Base-by-base conservation (phyloP, 306 rosid genomes). In the Prunus fruticosa region DNA sequence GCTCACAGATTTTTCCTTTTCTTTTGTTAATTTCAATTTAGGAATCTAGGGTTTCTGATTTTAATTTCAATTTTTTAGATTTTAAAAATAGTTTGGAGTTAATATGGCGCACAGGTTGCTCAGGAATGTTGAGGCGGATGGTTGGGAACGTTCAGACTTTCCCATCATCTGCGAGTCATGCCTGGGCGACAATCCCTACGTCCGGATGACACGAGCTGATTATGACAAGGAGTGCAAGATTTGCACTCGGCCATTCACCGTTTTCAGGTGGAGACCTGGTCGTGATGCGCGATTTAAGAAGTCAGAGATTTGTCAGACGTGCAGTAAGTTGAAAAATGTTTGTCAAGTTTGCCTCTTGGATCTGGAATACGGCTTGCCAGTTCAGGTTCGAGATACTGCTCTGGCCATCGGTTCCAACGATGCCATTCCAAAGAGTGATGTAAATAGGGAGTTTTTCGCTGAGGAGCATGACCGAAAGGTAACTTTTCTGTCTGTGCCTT, bases 391-490 rank as follows among this genome's bases (percentile, higher is more conserved):
- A 2, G 98, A 93, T 71, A 91, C 96, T 1, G 98, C 97, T 60
- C 88, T 93, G 53, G 84, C 89, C 69, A 89, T 91, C 67, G 71
- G 80, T 76, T 93, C 97, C 47, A 84, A 91, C 76, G 97, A 89
- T 76, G 78, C 93, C 32, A 93, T 93, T 83, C 98, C 98, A 20
- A 93, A 89, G 87, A 93, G 98, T 49, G 97, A 93, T 77, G 98
- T 93, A 32, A 93, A 93, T 52, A 80, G 97, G 80, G 97, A 93
- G 86, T 93, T 78, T 78, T 93, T 93, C 58, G 97, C 97, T 16
- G 98, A 93, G 88, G 98, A 93, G 80, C 97, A 93, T 7, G 98
- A 93, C 60, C 97, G 98, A 41, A 88, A 56, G 96, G 98, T 93
- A 81, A 68, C 80, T 62, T 69, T 7, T 60, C 38, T 60, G 4